phyloP scores from a whole-genome alignment of 2,329 filamentous ascomycete species.

The Alternaria longipes region DNA sequence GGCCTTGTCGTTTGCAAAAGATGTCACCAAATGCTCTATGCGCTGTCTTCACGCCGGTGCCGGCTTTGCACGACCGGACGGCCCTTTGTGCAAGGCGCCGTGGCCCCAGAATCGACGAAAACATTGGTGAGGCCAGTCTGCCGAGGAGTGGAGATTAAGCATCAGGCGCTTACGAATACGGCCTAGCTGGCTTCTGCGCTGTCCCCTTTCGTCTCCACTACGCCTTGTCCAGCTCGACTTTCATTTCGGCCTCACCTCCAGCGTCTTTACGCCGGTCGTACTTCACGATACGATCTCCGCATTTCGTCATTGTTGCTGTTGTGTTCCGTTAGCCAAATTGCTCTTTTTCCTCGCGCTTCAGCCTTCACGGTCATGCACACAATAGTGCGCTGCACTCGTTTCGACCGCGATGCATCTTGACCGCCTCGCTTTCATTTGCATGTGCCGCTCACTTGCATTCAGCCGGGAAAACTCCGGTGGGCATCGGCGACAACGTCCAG shows the following conservation, averaged over 20 bases:
- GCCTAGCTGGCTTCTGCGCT: conserved; percentile 17
- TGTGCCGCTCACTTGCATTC: conserved; percentile 22
- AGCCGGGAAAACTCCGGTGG: conserved; percentile 20
- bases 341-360: conserved; percentile 7
- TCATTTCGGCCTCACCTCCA: conserved; percentile 36
- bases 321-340: neutral
- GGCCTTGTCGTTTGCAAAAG: conserved; percentile 6
- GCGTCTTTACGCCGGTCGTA: conserved; percentile 8
- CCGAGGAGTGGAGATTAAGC: conserved; percentile 31
- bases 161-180: conserved; percentile 14
- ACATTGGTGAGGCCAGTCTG: conserved; percentile 17
- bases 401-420: conserved; percentile 6
- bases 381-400: neutral
- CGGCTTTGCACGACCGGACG: conserved; percentile 16
- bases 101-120: conserved; percentile 27
- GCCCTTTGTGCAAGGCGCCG: conserved; percentile 17
- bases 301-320: conserved; percentile 17
- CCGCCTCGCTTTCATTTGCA: conserved; percentile 21
- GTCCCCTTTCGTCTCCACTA: conserved; percentile 20
- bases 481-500: conserved; percentile 12
- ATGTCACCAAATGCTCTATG: conserved; percentile 6
- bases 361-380: conserved; percentile 6
- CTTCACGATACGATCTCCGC: conserved; percentile 13
- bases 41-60: conserved; percentile 8
- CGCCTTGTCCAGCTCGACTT: conserved; percentile 18